Evolutionary conservation across 257 asterid species (phyloP).

Genomic region (Echites panduratus): DNA sequence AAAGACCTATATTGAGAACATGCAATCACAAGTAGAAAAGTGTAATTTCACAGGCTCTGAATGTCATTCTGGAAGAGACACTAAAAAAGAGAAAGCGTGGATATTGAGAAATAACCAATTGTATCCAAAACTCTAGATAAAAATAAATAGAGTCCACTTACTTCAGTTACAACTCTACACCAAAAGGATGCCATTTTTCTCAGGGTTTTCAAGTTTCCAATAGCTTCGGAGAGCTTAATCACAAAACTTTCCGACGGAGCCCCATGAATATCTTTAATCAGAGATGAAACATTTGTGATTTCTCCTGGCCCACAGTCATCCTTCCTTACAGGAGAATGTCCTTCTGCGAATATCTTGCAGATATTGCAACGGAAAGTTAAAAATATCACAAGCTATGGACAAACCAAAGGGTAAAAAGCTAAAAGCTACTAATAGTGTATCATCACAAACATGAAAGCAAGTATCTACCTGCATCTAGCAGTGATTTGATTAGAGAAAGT

Average conservation of each 20-base stretch:
- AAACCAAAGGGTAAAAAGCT: constrained; percentile 14
- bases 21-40: not conserved
- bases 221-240: constrained; percentile 80
- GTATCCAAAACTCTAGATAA: not conserved
- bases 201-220: constrained; percentile 83
- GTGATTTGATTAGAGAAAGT: constrained; percentile 53
- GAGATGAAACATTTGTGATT: constrained; percentile 42
- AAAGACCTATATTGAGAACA: not conserved
- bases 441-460: constrained; percentile 36
- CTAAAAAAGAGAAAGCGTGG: not conserved
- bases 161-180: constrained; percentile 81
- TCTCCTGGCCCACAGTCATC: constrained; percentile 39
- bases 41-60: constrained; percentile 1
- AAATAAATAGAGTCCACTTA: constrained; percentile 40
- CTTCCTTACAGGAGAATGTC: constrained; percentile 47
- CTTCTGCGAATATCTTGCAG: constrained; percentile 97
- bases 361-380: constrained; percentile 50
- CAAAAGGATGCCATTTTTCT: constrained; percentile 84
- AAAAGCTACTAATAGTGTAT: constrained; percentile 6
- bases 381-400: constrained; percentile 46
- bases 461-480: constrained; percentile 81
- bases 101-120: not conserved
- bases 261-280: constrained; percentile 87
- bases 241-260: constrained; percentile 91
- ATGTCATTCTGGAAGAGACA: not conserved